Evolutionary conservation across 805 yeast species (phyloP), one percentile per base, ranked within the genome.

Genomic region (Kurtzmaniella cleridarum): DNA sequence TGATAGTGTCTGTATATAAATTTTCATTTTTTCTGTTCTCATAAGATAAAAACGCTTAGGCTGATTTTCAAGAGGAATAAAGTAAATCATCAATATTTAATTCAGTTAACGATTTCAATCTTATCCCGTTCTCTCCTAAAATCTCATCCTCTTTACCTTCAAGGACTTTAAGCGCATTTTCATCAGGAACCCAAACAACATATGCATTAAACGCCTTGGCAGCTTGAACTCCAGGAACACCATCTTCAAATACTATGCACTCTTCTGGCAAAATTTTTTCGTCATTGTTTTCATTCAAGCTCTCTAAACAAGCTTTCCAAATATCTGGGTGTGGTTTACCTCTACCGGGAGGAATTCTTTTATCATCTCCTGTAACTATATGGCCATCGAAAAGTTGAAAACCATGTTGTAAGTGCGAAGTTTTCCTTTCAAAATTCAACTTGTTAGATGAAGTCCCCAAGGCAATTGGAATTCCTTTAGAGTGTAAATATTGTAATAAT

Each of bases 281-380:
- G 27, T 63, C 64, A 36, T 80, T 71, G 32, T 76, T 75, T 16
- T 54, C 51, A 57, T 93, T 93, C 39, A 93, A 50, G 11, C 81
- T 73, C 14, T 69, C 76, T 43, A 93, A 71, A 32, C 97, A 95
- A 3, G 80, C 71, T 46, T 77, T 76, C 95, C 95, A 93, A 46
- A 93, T 89, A 57, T 90, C 95, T 2, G 98, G 98, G 42, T 71
- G 69, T 11, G 99, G 99, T 58, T 93, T 93, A 5, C 98, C 98
- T 45, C 81, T 74, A 3, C 96, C 98, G 12, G 66, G 69, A 2
- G 91, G 85, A 41, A 93, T 78, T 32, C 95, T 74, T 27, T 77
- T 66, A 54, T 93, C 93, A 64, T 93, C 98, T 5, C 98, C 98
- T 1, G 91, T 83, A 27, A 91, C 84, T 15, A 84, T 69, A 46